phyloP scores from a whole-genome alignment of 352 stramenopile species.

The Bremia lactucae region DNA sequence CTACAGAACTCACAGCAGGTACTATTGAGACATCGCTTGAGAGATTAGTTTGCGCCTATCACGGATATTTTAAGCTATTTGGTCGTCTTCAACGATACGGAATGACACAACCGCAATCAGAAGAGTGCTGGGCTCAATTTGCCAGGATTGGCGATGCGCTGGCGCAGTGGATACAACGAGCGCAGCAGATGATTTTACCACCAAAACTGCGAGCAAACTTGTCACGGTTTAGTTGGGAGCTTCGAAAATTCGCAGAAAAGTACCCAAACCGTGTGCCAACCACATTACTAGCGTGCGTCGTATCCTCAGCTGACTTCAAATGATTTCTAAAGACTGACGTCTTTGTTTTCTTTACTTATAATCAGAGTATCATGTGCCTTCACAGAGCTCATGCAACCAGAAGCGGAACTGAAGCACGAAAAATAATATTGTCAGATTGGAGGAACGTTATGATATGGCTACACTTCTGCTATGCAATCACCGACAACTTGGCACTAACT shows the following conservation, averaged over 20 bases:
- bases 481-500: no score
- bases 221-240: conserved; percentile 1
- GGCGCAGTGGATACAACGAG: conserved; percentile 1
- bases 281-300: conserved; percentile 1
- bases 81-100: conserved; percentile 1
- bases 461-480: no score
- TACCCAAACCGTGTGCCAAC: conserved; percentile 1
- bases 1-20: background rate
- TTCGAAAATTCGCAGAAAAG: conserved; percentile 1
- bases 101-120: background rate
- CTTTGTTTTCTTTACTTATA: no score
- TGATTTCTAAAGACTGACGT: no score
- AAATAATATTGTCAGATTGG: no score
- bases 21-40: conserved; percentile 1
- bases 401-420: no score
- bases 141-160: background rate
- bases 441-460: no score
- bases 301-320: no score
- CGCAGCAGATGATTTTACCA: background rate
- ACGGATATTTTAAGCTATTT: conserved; percentile 2
- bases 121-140: conserved; percentile 2
- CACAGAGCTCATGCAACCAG: no score
- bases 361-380: no score
- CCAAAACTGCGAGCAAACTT: background rate
- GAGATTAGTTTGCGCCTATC: background rate